These are phyloP conservation scores for Coemansia sp. DNA, from an alignment of 192 early-diverging fungal genomes.

Conservation along the genomic window DNA sequence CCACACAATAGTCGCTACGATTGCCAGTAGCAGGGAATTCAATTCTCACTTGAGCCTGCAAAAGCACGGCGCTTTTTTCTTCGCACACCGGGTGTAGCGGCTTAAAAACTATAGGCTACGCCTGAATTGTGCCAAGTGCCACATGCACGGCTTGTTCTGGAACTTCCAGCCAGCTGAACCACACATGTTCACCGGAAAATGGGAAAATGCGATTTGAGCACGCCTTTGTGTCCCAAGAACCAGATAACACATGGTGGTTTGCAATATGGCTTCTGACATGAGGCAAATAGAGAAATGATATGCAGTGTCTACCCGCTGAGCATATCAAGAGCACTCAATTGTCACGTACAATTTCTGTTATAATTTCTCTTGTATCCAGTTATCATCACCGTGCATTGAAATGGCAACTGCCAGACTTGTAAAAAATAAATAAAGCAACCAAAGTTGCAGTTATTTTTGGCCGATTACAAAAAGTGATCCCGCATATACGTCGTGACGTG, in stretches of 20 bases:
- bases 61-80: neutral
- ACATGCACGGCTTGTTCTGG: constrained; percentile 6
- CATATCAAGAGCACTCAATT: neutral
- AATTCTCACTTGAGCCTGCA: neutral
- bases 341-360: neutral
- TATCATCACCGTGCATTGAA: neutral
- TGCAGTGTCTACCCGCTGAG: neutral
- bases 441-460: neutral
- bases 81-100: constrained; percentile 1
- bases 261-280: no score
- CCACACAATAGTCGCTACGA: constrained; percentile 4
- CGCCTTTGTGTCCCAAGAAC: neutral
- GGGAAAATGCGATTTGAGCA: neutral
- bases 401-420: neutral
- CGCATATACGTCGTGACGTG: constrained; percentile 82
- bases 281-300: neutral
- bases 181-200: no score
- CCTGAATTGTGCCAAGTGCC: neutral
- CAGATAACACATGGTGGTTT: no score
- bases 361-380: neutral
- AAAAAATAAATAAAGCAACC: neutral
- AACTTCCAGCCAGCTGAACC: neutral
- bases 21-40: neutral
- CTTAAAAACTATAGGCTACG: neutral
- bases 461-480: constrained; percentile 64